Base-by-base conservation (phyloP, 2,329 filamentous ascomycete genomes). In the Emergomyces orientalis region DNA sequence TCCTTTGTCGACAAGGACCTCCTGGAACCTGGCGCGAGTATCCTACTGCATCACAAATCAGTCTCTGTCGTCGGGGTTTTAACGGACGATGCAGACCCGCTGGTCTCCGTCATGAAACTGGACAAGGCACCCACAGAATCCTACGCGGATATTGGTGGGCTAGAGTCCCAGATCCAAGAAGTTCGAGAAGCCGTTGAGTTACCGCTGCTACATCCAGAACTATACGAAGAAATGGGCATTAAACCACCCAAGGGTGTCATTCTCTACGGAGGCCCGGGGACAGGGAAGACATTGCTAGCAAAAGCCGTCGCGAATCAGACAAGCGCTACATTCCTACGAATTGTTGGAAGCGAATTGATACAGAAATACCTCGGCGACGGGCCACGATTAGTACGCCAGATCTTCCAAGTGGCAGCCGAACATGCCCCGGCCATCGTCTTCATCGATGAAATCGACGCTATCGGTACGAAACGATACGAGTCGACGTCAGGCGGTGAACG, bases 181-280 rank as follows among this genome's bases (percentile, higher is more conserved):
- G 94, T 99, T 55, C 85, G 94, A 69, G 94, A 99, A 80, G 96
- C 94, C 1, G 94, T 99, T 63, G 94, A 99, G 79, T 78, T 99
- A 71, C 94, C 94, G 5, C 82, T 99, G 66, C 82, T 99, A 64
- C 94, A 99, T 75, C 94, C 94, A 0, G 94, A 99, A 78, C 81
- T 99, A 60, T 99, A 99, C 78, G 94, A 99, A 77, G 94, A 99
- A 81, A 99, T 99, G 94, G 94, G 94, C 73, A 97, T 99, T 83
- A 99, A 99, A 79, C 94, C 94, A 4, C 94, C 94, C 65, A 99
- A 99, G 84, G 94, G 94, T 83, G 94, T 99, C 70, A 99, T 99
- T 72, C 87, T 99, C 32, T 99, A 99, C 75, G 94, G 94, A 79
- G 91, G 91, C 5, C 94, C 94, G 0, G 94, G 94, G 77, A 99